Evolutionary conservation across 768 basidiomycete species (phyloP).

Genomic region (Lentinus tigrinus): DNA sequence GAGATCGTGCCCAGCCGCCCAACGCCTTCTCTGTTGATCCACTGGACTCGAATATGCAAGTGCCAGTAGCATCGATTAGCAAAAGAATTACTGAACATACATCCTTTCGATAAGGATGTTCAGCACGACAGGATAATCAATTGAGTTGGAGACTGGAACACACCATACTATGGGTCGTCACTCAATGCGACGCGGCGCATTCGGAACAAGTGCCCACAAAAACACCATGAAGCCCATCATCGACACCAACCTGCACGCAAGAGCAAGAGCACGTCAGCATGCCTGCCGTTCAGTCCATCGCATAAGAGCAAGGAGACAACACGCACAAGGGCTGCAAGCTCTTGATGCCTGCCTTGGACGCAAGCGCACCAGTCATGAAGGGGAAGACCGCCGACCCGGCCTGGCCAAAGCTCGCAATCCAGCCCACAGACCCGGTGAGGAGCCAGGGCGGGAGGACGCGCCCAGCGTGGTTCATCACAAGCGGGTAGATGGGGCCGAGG

Average conservation of each 20-base stretch:
- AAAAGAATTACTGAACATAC: no score
- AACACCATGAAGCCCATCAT: conserved; percentile 24
- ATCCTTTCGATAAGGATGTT: no score
- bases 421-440: conserved; percentile 49
- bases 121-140: no score
- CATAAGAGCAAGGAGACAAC: not conserved
- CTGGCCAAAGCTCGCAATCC: conserved; percentile 49
- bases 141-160: no score
- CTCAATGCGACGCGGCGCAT: conserved; percentile 7
- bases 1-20: no score
- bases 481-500: conserved; percentile 53
- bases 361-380: conserved; percentile 69
- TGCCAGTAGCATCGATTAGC: no score
- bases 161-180: no score
- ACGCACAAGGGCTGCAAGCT: conserved; percentile 63
- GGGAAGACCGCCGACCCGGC: conserved; percentile 72
- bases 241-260: conserved; percentile 17
- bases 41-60: no score
- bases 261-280: no score
- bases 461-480: conserved; percentile 67
- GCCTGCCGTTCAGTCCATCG: no score
- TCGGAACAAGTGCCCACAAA: conserved; percentile 24
- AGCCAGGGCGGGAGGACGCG: conserved; percentile 71
- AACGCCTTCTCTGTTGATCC: no score
- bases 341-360: conserved; percentile 57